A percentile compares a stretch with the other conserved stretches of the same genome.
These are phyloP conservation scores for Verticillium tricorpus DNA, from an alignment of 2,329 filamentous ascomycete species.

Conservation along the genomic window DNA sequence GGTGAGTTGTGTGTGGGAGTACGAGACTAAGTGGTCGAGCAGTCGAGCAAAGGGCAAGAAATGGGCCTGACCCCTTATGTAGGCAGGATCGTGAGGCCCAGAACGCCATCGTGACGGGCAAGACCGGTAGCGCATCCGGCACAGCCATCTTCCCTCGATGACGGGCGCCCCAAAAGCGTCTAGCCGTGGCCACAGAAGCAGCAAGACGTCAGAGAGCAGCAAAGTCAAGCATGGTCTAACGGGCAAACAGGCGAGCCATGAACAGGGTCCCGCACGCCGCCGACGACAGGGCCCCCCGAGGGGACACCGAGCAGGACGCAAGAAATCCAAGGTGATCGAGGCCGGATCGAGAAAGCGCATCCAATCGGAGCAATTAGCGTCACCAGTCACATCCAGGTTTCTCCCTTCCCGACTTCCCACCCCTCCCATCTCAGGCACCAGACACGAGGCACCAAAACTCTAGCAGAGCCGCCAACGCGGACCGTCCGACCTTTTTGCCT, in stretches of 20 bases:
- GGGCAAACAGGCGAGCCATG: background rate
- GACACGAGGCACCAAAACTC: background rate
- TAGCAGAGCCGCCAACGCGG: background rate
- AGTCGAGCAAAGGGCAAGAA: background rate
- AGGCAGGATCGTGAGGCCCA: background rate
- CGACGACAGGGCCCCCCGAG: background rate
- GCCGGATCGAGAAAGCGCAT: background rate
- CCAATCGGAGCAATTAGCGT: background rate
- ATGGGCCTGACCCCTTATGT: background rate
- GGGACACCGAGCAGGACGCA: background rate
- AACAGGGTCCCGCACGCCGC: background rate
- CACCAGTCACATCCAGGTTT: background rate
- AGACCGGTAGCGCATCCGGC: background rate
- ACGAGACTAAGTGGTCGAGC: background rate
- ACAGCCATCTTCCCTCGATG: background rate
- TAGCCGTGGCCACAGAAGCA: background rate
- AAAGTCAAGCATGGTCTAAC: background rate
- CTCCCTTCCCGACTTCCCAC: background rate
- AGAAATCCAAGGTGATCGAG: background rate
- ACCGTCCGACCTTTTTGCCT: background rate
- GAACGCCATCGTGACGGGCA: background rate
- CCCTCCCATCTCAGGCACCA: background rate
- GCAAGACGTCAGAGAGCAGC: background rate
- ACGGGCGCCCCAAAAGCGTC: background rate
- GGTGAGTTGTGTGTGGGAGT: background rate